Base-by-base conservation (phyloP, 2,329 filamentous ascomycete species). In the Sclerotinia glacialis region DNA sequence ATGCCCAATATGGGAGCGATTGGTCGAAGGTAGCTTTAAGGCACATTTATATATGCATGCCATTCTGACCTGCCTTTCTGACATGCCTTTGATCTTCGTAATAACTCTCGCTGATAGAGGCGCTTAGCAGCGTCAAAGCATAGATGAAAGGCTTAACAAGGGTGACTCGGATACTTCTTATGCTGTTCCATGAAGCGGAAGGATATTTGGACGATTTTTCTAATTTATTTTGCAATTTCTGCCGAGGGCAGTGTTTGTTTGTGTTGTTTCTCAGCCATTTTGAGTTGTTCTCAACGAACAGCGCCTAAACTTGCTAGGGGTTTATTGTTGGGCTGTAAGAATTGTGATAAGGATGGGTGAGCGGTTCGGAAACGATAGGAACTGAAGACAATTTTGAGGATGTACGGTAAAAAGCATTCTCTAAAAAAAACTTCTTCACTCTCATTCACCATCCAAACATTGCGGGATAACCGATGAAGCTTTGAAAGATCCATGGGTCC, bases 1-100 rank as follows among this genome's bases (percentile, higher is more conserved):
- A 58, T 58, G 55, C 55, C 55, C 55, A 58, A 58, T 44, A 31
- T 46, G 16, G 40, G 46, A 59, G 55, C 55, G 55, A 59, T 59
- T 59, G 55, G 55, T 46, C 23, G 23, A 46, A 59, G 55, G 18
- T 21, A n/a, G 23, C 55, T 26, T n/a, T 46, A 23, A 40, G 40
- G 28, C 28, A 26, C 55, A 58, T 9, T 28, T 14, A 7, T 42
- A 7, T 42, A 58, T 58, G 40, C 40, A 59, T 46, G 23, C 16
- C 55, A 59, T 46, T 1, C 31, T 59, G 55, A 44, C 23, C 28
- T 58, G 55, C 40, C 18, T 59, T 56, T 42, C n/a, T n/a, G n/a
- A n/a, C n/a, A 42, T 56, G 53, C 37, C 23, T 56, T 56, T 42
- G 44, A 28, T 56, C 42, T 56, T 46, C 18, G 40, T 46, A 46